These are phyloP conservation scores for Elaeis guineensis DNA, from an alignment of 176 grass and related monocot species.

Conservation along the genomic window DNA sequence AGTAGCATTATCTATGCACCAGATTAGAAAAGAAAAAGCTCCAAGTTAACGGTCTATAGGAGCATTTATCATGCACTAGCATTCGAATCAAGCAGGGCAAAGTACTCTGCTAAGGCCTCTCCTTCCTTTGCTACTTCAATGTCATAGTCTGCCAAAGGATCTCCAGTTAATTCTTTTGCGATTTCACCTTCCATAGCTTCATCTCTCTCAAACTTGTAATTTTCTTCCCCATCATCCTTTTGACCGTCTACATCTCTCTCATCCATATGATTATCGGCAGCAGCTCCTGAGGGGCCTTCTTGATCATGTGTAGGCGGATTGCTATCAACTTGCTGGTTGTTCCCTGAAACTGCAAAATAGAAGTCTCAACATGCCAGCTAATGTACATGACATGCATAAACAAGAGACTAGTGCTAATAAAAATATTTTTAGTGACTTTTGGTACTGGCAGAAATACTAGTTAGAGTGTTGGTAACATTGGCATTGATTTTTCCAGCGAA, in stretches of 20 bases:
- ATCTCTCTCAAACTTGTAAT: constrained; percentile 31
- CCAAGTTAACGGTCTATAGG: neutral
- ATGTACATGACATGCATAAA: neutral
- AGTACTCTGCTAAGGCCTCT: constrained; percentile 68
- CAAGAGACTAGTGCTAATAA: neutral
- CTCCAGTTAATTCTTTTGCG: constrained; percentile 53
- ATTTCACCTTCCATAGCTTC: constrained; percentile 59
- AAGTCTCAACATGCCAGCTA: neutral
- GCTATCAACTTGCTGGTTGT: constrained; percentile 12
- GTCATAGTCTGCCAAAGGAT: constrained; percentile 79
- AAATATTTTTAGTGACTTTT: too few species aligned
- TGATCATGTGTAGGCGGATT: constrained; percentile 11
- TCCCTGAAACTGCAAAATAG: neutral
- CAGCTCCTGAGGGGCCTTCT: constrained; percentile 19
- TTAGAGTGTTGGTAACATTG: constrained; percentile 4
- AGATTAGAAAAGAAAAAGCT: too few species aligned
- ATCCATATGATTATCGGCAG: neutral
- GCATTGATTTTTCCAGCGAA: neutral
- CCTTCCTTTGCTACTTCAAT: constrained; percentile 71
- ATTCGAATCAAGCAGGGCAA: constrained; percentile 48
- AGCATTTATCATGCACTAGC: constrained; percentile 5
- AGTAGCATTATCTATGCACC: too few species aligned
- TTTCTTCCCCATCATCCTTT: constrained; percentile 1
- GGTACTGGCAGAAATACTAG: constrained; percentile 10
- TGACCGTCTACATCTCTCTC: constrained; percentile 1